These are phyloP conservation scores for Euclidium syriacum DNA, from an alignment of 345 rosid genomes.

Conservation along the genomic window DNA sequence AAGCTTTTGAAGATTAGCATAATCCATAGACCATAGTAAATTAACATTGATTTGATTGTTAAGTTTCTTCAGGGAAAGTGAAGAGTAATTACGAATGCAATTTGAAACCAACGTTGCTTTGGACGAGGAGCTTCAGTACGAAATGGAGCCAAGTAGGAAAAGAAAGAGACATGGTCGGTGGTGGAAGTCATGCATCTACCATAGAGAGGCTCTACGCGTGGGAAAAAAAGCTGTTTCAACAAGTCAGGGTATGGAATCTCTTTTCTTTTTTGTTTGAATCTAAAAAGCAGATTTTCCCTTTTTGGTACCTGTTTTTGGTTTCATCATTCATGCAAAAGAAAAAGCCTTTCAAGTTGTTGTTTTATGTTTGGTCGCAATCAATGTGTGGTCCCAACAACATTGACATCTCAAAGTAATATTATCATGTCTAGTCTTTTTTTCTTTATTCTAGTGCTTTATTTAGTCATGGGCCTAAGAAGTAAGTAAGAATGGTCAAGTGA, in stretches of 20 bases:
- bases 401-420: no score
- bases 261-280: neutral
- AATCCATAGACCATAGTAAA: no score
- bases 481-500: no score
- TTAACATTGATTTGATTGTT: neutral
- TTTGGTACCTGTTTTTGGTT: no score
- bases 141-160: conserved; percentile 37
- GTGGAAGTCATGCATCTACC: conserved; percentile 84
- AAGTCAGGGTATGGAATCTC: conserved; percentile 78
- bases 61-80: conserved; percentile 20
- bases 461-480: conserved; percentile 6
- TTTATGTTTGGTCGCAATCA: no score
- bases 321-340: no score
- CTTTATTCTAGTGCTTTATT: no score
- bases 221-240: conserved; percentile 90
- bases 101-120: conserved; percentile 50
- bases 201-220: conserved; percentile 85
- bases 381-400: no score
- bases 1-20: no score
- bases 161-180: conserved; percentile 25
- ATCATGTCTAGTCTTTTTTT: no score
- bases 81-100: conserved; percentile 50
- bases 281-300: neutral
- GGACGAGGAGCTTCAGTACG: conserved; percentile 68
- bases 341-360: no score